Conservation (phyloP, 2,329 filamentous ascomycete species). For the Orbilia blumenaviensis region DNA sequence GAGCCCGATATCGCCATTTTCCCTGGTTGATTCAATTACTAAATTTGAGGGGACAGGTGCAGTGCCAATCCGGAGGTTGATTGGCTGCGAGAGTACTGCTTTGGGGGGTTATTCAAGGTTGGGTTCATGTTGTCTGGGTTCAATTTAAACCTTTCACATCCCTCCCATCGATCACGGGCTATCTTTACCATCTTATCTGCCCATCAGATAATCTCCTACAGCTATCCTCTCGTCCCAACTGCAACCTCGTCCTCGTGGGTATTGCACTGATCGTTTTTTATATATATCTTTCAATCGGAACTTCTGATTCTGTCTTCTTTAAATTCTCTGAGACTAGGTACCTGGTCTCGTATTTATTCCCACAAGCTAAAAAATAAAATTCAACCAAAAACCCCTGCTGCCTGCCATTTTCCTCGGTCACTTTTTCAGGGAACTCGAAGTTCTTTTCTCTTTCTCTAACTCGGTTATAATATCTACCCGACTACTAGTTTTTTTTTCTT, state of each 20-base stretch:
- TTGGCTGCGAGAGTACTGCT: background rate
- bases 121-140: background rate
- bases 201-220: conserved; percentile 47
- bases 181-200: conserved; percentile 33
- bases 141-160: background rate
- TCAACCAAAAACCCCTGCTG: conserved; percentile 2
- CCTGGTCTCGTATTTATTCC: too few relatives aligned
- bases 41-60: background rate
- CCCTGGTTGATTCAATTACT: conserved; percentile 3
- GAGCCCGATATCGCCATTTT: conserved; percentile 10
- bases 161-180: background rate
- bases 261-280: background rate
- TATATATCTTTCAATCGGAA: background rate
- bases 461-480: background rate
- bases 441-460: background rate
- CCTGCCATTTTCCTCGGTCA: conserved; percentile 29
- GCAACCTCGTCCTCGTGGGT: background rate
- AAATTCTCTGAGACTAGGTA: background rate
- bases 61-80: conserved; percentile 5
- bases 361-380: background rate
- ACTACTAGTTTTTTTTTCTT: background rate
- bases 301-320: background rate
- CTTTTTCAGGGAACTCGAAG: conserved; percentile 19
- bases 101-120: too few relatives aligned
- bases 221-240: background rate